Evolutionary conservation across 352 stramenopile genomes (phyloP), one percentile per base, ranked within the genome.

Genomic region (Phytopythium delawarense): DNA sequence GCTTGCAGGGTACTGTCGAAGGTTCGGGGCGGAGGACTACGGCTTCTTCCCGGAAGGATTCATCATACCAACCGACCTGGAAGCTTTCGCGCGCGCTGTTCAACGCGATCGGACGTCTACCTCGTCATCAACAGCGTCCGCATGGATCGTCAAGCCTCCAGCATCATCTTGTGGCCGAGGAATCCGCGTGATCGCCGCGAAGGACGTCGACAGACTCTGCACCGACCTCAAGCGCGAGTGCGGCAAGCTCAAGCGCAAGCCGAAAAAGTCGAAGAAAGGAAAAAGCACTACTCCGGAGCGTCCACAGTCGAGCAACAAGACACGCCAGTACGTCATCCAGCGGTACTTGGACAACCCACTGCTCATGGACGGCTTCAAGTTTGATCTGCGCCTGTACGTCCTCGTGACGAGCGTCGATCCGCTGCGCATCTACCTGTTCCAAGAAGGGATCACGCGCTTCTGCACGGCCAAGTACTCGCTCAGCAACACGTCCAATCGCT

Each of bases 381-480:
- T 97, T 56, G 91, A 97, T 60, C 65, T 97, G 25, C 76, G 91
- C 12, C 60, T 97, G 49, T 97, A 97, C 66, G 87, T 96, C 2
- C 52, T 96, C 7, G 85, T 96, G 35, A 96, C 89, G n/a, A 89
- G 76, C 49, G 66, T 96, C 39, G 85, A 96, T 54, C 89, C 89
- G 18, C 64, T 97, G 49, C 76, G 88, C 28, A 83, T 93, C 50
- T 97, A 96, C 57, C 57, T 95, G 13, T 96, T 94, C 61, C 56
- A 92, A 21, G 87, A 97, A 62, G 89, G 89, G 1, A 80, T 97
- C 32, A 79, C 80, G 15, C 76, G 88, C 16, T 96, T 96, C 59
- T 93, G 84, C 56, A 95, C 88, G 25, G 78, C 72, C 13, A 75
- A 85, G 46, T 97, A 96, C 65, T 81, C 75, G 20, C 61, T 87